A percentile compares a stretch with the other conserved stretches of the same genome.
Conservation (phyloP, 106 monocot genomes). For the Ottelia alismoides region DNA sequence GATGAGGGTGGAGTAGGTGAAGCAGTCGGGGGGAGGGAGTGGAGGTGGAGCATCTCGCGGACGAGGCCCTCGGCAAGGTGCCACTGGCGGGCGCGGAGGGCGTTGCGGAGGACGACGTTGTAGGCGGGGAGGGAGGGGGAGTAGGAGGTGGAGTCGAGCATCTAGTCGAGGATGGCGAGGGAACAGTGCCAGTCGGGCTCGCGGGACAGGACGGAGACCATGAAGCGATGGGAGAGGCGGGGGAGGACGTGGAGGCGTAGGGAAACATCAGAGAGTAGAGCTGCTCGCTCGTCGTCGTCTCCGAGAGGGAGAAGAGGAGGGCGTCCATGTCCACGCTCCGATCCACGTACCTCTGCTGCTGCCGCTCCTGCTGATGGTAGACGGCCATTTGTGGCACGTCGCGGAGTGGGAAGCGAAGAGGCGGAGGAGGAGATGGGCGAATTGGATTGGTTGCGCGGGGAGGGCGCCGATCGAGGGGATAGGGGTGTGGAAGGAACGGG, state of each 20-base stretch:
- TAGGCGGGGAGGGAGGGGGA: constrained; percentile 44
- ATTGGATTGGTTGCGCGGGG: too few relatives aligned
- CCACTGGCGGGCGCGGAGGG: constrained; percentile 47
- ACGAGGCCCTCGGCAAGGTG: constrained; percentile 57
- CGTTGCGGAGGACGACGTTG: constrained; percentile 81
- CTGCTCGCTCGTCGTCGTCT: constrained; percentile 30
- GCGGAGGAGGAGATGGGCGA: too few relatives aligned
- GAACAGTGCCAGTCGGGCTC: constrained; percentile 56
- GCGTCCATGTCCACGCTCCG: constrained; percentile 54
- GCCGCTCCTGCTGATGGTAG: not conserved
- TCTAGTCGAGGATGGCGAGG: constrained; percentile 95
- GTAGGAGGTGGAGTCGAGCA: constrained; percentile 43
- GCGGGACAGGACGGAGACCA: constrained; percentile 66
- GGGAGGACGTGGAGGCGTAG: constrained; percentile 3
- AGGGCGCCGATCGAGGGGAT: too few relatives aligned
- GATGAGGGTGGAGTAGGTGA: constrained; percentile 82
- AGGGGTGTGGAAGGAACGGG: too few relatives aligned
- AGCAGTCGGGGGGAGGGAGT: constrained; percentile 42
- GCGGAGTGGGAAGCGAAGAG: too few relatives aligned
- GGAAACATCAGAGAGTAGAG: constrained; percentile 67
- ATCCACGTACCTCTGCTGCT: constrained; percentile 20
- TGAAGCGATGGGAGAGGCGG: constrained; percentile 66
- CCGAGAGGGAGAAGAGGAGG: constrained; percentile 36
- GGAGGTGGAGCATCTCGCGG: constrained; percentile 43
- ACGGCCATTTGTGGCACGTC: too few relatives aligned